Evolutionary conservation across 2,329 filamentous ascomycete species (phyloP), one percentile per base, ranked within the genome.

Genomic region (Ustulina deusta): DNA sequence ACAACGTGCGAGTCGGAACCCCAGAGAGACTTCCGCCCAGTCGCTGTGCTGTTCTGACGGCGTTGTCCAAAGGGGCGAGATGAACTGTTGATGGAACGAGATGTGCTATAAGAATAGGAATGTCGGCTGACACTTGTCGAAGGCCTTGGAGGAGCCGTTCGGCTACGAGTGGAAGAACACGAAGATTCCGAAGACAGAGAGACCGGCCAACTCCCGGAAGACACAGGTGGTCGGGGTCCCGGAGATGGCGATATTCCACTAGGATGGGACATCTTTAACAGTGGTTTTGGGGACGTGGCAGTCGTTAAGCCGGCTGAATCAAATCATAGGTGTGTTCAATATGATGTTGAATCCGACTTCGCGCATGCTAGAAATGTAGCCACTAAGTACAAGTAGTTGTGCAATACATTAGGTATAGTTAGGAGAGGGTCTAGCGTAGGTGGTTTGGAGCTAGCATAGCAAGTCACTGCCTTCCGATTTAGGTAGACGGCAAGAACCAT

Each of bases 1-100:
- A 97, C 89, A 69, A 91, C 89, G 74, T 95, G 90, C 27, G 81
- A 78, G 36, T 88, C 86, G 13, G 80, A 81, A 7, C 81, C 79
- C 56, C 84, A 84, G 6, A 85, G 72, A 34, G 85, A 85, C 59
- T 80, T 83, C 46, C 83, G 81, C 9, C 83, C 81, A 2, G 83
- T 83, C 1, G 80, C 73, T 6, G 81, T 83, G n/a, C 79, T 82
- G 27, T 67, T 48, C 67, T 20, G 80, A 75, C 69, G 72, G 11
- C 65, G 70, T 3, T 69, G 72, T 11, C 66, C 60, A 38, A 71
- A 70, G 25, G 68, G 69, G 32, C 70, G 69, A 7, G 76, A 77
- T 51, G 71, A 69, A 40, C 74, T 78, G 27, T 77, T 73, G n/a
- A 73, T 63, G 46, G 77, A 76, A 38, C 66, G 73, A 66, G 69